Conservation (phyloP, 2,329 filamentous ascomycete species). For the Trichoderma guizhouense region DNA sequence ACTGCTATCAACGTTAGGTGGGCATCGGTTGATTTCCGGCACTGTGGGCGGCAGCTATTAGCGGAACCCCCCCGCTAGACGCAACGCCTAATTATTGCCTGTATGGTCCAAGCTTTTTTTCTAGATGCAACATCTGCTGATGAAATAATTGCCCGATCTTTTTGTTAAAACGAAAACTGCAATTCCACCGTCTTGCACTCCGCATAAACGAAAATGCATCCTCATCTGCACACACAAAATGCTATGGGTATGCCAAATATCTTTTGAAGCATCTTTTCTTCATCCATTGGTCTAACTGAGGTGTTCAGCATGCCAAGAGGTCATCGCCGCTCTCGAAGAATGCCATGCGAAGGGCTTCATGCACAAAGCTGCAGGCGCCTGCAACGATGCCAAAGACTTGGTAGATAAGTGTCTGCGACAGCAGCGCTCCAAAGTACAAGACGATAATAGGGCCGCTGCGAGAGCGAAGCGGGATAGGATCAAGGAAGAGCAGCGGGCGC, state of each 20-base stretch:
- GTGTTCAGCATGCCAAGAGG: conserved; percentile 77
- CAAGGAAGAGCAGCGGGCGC: conserved; percentile 64
- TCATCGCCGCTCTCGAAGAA: conserved; percentile 91
- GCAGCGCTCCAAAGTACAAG: conserved; percentile 75
- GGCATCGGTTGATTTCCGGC: conserved; percentile 14
- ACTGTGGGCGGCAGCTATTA: conserved; percentile 10
- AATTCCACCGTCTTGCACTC: neutral
- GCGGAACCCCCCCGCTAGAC: neutral
- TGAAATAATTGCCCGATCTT: neutral
- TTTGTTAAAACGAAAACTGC: neutral
- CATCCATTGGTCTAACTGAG: conserved; percentile 22
- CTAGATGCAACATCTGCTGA: neutral
- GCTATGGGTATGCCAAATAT: conserved; percentile 64
- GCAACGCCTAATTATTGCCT: neutral
- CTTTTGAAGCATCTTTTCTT: neutral
- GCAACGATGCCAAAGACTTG: conserved; percentile 78
- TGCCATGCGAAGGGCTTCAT: conserved; percentile 92
- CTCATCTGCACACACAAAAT: conserved; percentile 90
- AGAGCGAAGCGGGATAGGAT: conserved; percentile 68
- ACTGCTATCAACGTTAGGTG: neutral
- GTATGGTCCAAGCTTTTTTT: conserved; percentile 32
- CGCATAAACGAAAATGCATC: conserved; percentile 70
- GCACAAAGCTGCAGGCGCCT: conserved; percentile 86
- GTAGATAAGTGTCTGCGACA: conserved; percentile 82
- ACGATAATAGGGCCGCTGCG: conserved; percentile 67